Evolutionary conservation across 306 rosid species (phyloP).

Genomic region (Sicyos baderoa): DNA sequence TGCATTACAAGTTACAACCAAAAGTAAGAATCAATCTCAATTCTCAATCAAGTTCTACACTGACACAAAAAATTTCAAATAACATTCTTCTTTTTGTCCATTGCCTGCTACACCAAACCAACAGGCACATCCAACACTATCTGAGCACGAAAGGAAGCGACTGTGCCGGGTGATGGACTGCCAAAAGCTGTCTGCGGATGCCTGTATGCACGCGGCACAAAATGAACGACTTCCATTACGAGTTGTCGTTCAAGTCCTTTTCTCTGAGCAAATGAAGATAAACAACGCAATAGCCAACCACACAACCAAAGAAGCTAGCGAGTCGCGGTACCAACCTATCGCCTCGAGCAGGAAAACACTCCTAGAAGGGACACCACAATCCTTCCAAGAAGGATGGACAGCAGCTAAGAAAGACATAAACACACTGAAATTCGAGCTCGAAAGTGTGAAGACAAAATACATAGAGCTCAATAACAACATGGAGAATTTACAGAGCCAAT

Average conservation of each 20-base stretch:
- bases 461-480: slow-evolving; percentile 66
- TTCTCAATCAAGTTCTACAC: background rate
- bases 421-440: slow-evolving; percentile 84
- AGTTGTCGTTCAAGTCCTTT: slow-evolving; percentile 89
- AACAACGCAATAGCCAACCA: slow-evolving; percentile 63
- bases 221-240: slow-evolving; percentile 91
- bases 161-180: slow-evolving; percentile 93
- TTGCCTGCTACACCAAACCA: background rate
- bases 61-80: background rate
- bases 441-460: slow-evolving; percentile 67
- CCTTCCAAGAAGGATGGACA: slow-evolving; percentile 98
- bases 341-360: slow-evolving; percentile 65
- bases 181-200: slow-evolving; percentile 88
- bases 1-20: background rate
- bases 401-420: slow-evolving; percentile 85
- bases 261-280: slow-evolving; percentile 83
- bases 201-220: slow-evolving; percentile 94
- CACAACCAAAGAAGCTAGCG: slow-evolving; percentile 50
- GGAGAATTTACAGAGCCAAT: slow-evolving; percentile 78
- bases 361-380: slow-evolving; percentile 84
- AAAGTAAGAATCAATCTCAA: background rate
- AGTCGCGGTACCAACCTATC: slow-evolving; percentile 54
- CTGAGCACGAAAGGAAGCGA: slow-evolving; percentile 89
- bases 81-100: background rate
- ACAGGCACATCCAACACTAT: slow-evolving; percentile 91